Evolutionary conservation across 352 stramenopile species (phyloP).

Genomic region (Thalassiosira livingstoniorum): DNA sequence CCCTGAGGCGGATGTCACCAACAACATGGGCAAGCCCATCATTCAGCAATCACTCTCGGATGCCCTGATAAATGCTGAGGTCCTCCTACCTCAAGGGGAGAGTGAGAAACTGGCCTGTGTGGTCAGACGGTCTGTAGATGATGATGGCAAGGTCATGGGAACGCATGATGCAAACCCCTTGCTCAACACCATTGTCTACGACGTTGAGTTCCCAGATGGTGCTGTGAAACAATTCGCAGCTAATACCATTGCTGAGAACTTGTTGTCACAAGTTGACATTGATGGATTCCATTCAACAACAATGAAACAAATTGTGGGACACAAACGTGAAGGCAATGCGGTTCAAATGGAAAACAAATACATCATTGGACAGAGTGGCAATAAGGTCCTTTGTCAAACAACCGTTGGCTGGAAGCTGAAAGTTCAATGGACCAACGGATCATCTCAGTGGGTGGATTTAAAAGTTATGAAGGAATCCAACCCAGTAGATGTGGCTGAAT

Average conservation of each 20-base stretch:
- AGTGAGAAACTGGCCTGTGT: conserved; percentile 11
- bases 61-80: conserved; percentile 47
- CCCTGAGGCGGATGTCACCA: conserved; percentile 12
- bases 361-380: no score
- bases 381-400: no score
- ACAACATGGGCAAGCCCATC: conserved; percentile 22
- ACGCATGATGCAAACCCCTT: conserved; percentile 38
- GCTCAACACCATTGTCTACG: conserved; percentile 55
- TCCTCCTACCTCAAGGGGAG: conserved; percentile 31
- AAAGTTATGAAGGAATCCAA: conserved; percentile 55
- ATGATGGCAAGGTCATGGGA: conserved; percentile 47
- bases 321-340: conserved; percentile 39
- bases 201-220: conserved; percentile 58
- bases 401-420: no score
- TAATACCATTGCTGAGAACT: conserved; percentile 67
- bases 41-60: conserved; percentile 45
- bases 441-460: conserved; percentile 23
- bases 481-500: conserved; percentile 63
- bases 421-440: neutral
- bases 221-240: conserved; percentile 49
- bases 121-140: conserved; percentile 16
- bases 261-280: conserved; percentile 42
- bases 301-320: conserved; percentile 51
- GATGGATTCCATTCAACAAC: conserved; percentile 30
- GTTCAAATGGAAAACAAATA: conserved; percentile 44